Evolutionary conservation across 768 basidiomycete genomes (phyloP).

Genomic region (Paxillus involutus): DNA sequence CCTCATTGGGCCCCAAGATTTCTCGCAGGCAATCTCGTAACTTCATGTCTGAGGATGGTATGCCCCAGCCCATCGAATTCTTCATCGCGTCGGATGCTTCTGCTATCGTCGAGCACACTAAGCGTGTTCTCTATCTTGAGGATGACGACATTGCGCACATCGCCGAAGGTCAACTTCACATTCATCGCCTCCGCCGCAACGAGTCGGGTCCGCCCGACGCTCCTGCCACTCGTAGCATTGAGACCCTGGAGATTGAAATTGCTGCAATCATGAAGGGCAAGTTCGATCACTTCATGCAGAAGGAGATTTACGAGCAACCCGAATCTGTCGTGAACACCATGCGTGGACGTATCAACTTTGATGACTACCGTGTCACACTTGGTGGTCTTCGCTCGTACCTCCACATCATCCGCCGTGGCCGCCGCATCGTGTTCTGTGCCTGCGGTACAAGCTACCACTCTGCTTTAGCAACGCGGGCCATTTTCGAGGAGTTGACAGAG

Average conservation of each 20-base stretch:
- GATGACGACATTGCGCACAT: slow-evolving; percentile 99
- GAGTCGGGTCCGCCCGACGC: slow-evolving; percentile 66
- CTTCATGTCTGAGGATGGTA: slow-evolving; percentile 98
- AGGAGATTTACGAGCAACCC: slow-evolving; percentile 99
- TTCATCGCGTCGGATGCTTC: slow-evolving; percentile 98
- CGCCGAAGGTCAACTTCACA: slow-evolving; percentile 94
- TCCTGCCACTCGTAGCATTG: slow-evolving; percentile 80
- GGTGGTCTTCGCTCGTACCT: slow-evolving; percentile 96
- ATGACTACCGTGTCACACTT: slow-evolving; percentile 85
- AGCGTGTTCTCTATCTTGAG: slow-evolving; percentile 97
- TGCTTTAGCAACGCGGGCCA: slow-evolving; percentile 91
- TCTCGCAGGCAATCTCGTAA: slow-evolving; percentile 94
- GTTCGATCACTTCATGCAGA: slow-evolving; percentile 99
- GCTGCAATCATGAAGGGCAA: slow-evolving; percentile 99
- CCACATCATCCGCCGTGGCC: slow-evolving; percentile 90
- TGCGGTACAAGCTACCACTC: slow-evolving; percentile 99
- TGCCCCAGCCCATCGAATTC: slow-evolving; percentile 98
- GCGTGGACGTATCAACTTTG: slow-evolving; percentile 99
- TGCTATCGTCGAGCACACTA: slow-evolving; percentile 98
- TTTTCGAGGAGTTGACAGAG: slow-evolving; percentile 98
- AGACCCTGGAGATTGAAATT: slow-evolving; percentile 96
- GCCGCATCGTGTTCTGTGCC: slow-evolving; percentile 96
- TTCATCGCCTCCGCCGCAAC: slow-evolving; percentile 93
- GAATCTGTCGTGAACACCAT: slow-evolving; percentile 99
- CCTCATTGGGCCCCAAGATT: slow-evolving; percentile 66